These are phyloP conservation scores for Chaetomiaceae sp. DNA, from an alignment of 2,329 filamentous ascomycete genomes.

Conservation along the genomic window DNA sequence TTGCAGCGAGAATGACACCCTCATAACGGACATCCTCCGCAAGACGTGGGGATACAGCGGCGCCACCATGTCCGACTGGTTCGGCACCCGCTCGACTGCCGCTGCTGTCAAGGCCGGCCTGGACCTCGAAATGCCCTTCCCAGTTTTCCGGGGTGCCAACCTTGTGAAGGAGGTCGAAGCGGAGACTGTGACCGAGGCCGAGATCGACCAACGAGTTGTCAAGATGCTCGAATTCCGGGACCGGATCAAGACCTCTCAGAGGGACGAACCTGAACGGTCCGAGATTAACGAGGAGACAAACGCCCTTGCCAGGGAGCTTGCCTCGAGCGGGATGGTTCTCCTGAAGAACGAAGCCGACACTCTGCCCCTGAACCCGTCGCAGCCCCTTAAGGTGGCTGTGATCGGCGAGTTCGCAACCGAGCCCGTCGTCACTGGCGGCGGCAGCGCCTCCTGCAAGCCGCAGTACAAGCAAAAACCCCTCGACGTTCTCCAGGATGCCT, in stretches of 20 bases:
- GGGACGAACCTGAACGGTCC: background rate
- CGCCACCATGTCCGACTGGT: background rate
- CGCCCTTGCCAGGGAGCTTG: background rate
- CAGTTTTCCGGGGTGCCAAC: background rate
- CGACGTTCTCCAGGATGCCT: background rate
- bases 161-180: background rate
- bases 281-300: background rate
- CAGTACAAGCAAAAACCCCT: background rate
- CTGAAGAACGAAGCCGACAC: background rate
- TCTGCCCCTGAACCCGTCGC: background rate
- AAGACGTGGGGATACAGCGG: background rate
- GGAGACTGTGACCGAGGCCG: background rate
- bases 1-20: background rate
- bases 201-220: background rate
- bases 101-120: background rate
- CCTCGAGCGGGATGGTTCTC: background rate
- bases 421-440: background rate
- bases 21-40: background rate
- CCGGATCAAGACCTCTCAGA: background rate
- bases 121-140: background rate
- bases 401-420: background rate
- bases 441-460: background rate
- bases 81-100: background rate
- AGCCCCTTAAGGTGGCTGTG: background rate
- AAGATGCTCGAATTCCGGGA: background rate